Base-by-base conservation (phyloP, 257 asterid species). In the Primulina tabacum region DNA sequence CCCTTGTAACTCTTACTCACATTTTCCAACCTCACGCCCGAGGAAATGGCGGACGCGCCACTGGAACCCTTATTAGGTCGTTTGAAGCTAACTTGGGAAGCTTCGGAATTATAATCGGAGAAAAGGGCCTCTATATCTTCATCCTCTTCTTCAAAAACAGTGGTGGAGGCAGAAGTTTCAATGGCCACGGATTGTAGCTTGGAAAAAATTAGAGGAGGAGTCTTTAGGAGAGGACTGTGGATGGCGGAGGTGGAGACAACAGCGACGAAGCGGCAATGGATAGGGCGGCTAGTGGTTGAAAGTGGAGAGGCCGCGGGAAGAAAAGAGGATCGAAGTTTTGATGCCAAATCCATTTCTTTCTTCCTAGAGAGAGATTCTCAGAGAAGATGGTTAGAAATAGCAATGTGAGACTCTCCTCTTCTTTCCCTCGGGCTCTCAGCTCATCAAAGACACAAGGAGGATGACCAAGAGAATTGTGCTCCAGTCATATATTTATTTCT, bases 21-120 rank as follows among this genome's bases (percentile, higher is more conserved):
- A 43, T 91, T 94, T 62, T 94, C 99, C 72, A 94, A 40, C 84
- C 81, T 88, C 11, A 94, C 85, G 71, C 99, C 99, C 2, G 97
- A 91, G 7, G 99, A 89, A 78, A 94, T 84, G 28, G 88, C 67
- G 6, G 99, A 93, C 17, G 97, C 97, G 12, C 97, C 95, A 3
- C 71, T 57, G 8, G 83, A 43, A 7, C 82, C 80, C 71, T 80
- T 80, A 79, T 73, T 84, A 1, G 55, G 77, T 1, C 96, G 84
- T 77, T 73, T 82, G 69, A 80, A 75, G 47, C 75, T 81, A 20
- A 65, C 16, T n/a, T 82, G 86, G 1, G 80, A 75, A 28, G 69
- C 58, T 26, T 59, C 75, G 0, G 89, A 79, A 16, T 61, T 69
- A 26, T 70, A 75, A 2, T 33, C 18, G 5, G 95, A 80, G 61